Evolutionary conservation across 306 rosid genomes (phyloP).

Genomic region (Betula pendula): DNA sequence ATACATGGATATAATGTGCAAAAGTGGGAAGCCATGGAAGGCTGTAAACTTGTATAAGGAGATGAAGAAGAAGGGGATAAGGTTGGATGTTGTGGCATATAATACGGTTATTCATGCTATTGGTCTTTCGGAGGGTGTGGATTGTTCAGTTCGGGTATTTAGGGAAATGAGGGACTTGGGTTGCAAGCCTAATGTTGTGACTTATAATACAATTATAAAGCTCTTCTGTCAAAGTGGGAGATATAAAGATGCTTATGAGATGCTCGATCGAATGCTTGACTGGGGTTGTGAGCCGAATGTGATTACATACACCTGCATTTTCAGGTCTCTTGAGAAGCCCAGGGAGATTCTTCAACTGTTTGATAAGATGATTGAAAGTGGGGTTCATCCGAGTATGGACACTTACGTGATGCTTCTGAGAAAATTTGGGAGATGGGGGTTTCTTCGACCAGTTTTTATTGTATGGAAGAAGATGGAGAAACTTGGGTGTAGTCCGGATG

Average conservation of each 20-base stretch:
- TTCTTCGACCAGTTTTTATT: slow-evolving; percentile 68
- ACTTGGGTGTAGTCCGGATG: slow-evolving; percentile 82
- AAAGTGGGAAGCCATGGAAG: slow-evolving; percentile 90
- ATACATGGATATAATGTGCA: slow-evolving; percentile 82
- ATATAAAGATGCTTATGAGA: slow-evolving; percentile 54
- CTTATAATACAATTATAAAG: slow-evolving; percentile 73
- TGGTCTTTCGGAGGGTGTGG: slow-evolving; percentile 78
- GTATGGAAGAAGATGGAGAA: slow-evolving; percentile 79
- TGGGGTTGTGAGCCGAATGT: slow-evolving; percentile 60
- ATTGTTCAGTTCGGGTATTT: slow-evolving; percentile 53
- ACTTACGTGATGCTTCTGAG: slow-evolving; percentile 85
- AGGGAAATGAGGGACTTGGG: slow-evolving; percentile 81
- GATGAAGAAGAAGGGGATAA: slow-evolving; percentile 61
- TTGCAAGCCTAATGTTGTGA: slow-evolving; percentile 59
- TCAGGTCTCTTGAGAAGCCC: slow-evolving; percentile 63
- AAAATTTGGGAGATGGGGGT: slow-evolving; percentile 93
- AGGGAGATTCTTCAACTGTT: slow-evolving; percentile 61
- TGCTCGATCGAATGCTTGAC: slow-evolving; percentile 52
- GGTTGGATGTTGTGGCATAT: slow-evolving; percentile 74
- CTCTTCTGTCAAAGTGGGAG: slow-evolving; percentile 71
- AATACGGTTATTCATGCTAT: slow-evolving; percentile 72
- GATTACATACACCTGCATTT: slow-evolving; percentile 63
- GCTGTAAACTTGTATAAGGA: slow-evolving; percentile 73
- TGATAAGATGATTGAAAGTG: slow-evolving; percentile 67
- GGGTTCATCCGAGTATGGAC: slow-evolving; percentile 68